phyloP scores from a whole-genome alignment of 73 alveolate genomes.

The Tetrahymena borealis region DNA sequence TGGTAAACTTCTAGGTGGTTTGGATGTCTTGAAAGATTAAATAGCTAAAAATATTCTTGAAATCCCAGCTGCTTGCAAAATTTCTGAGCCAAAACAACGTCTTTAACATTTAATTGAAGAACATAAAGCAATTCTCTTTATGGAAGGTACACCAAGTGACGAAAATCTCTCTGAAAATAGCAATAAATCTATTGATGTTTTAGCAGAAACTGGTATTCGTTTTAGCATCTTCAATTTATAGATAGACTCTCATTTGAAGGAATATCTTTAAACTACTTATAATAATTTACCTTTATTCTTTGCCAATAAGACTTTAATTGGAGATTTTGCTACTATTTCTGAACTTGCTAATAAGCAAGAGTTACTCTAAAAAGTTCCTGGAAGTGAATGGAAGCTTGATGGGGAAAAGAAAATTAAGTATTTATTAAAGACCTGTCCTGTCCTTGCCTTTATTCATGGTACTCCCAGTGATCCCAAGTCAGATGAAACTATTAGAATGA shows the following conservation, averaged over 20 bases:
- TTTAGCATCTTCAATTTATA: background rate
- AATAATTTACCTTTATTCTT: background rate
- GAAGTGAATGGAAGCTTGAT: background rate
- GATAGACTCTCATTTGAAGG: background rate
- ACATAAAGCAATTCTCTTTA: slow-evolving; percentile 22
- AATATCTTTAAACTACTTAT: background rate
- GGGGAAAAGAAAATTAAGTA: background rate
- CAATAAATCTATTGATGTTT: background rate
- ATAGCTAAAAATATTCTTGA: slow-evolving; percentile 46
- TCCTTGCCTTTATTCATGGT: background rate
- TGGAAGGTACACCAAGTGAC: slow-evolving; percentile 16
- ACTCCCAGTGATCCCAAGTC: slow-evolving; percentile 27
- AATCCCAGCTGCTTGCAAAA: slow-evolving; percentile 46
- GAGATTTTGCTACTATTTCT: background rate
- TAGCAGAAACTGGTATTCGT: background rate
- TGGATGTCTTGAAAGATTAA: slow-evolving; percentile 43
- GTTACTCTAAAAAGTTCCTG: background rate
- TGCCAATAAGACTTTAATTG: background rate
- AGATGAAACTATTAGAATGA: slow-evolving; percentile 6
- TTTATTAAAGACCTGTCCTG: background rate
- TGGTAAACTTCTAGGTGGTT: slow-evolving; percentile 55
- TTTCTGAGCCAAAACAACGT: slow-evolving; percentile 31
- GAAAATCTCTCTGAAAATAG: background rate
- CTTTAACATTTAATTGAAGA: background rate
- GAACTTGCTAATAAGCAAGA: background rate